Base-by-base conservation (phyloP, 108 stramenopile genomes). In the Chaetoceros tenuissimus region DNA sequence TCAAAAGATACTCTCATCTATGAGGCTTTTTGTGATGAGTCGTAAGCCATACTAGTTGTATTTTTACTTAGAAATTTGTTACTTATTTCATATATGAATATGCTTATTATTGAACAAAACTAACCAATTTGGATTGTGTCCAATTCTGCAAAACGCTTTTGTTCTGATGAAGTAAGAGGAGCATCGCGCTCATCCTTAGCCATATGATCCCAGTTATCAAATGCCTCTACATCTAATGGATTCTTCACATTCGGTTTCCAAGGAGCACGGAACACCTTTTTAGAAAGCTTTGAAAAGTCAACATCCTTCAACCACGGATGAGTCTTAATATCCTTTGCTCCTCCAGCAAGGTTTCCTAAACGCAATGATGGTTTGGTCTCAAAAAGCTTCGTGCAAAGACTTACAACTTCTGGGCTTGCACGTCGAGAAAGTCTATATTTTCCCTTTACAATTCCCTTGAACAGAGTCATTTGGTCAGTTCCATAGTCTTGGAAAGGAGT, bases 181-280 rank as follows among this genome's bases (percentile, higher is more conserved):
- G 46, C 54, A 66, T 68, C 58, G 66, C 52, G 27, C 65, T 73
- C 31, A 49, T 69, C 43, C 50, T 3, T n/a, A 24, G 48, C 17
- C 17, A 31, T 28, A 13, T 80, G 82, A 27, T 59, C 69, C 30
- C 64, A 64, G 40, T 71, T 66, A 26, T 97, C 98, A 69, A 98
- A 98, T 72, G 95, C 78, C 17, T 80, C 79, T 2, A 91, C 74
- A 55, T 99, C 98, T 51, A 96, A 45, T 2, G 84, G 69, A 51
- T 91, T 77, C 46, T 68, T 78, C 24, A 97, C 61, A 13, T 70
- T 68, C 0, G 98, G 98, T 20, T 77, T 58, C 92, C 94, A 98
- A 3, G 98, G 98, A 13, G 98, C 92, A 57, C 65, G 60, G 45
- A 91, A 48, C 43, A 82, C 62, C 60, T 86, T 87, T 28, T 74